Evolutionary conservation across 129 eudicot species (phyloP).

Genomic region (Chrysanthemum makinoi): DNA sequence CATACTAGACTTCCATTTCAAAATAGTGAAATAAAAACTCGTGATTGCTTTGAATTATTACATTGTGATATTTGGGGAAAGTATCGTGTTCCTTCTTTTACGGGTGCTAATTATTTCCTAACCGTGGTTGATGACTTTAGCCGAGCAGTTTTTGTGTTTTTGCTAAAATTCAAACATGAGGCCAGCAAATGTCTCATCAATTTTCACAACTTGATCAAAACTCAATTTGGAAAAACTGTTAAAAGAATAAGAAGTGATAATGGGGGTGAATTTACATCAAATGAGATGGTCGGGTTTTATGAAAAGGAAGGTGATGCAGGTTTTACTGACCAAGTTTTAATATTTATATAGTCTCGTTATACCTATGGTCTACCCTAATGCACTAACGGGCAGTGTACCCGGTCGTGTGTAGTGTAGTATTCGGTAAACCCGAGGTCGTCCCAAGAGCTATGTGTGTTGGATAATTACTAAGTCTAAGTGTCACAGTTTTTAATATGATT

Average conservation of each 20-base stretch:
- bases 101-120: not conserved
- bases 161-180: constrained; percentile 9
- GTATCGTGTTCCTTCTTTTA: not conserved
- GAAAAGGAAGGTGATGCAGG: not conserved
- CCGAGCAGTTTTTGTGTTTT: not conserved
- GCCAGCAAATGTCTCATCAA: not conserved
- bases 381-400: too few relatives aligned
- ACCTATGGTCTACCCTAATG: too few relatives aligned
- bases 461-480: too few relatives aligned
- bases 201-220: not conserved
- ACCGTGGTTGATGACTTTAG: constrained; percentile 25
- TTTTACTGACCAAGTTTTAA: too few relatives aligned
- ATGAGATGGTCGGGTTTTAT: not conserved
- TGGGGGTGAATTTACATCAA: constrained; percentile 1
- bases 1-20: constrained; percentile 7
- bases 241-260: constrained; percentile 15
- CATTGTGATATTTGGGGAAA: too few relatives aligned
- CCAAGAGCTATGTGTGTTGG: too few relatives aligned
- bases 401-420: too few relatives aligned
- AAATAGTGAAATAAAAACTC: not conserved
- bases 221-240: not conserved
- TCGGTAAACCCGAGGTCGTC: too few relatives aligned
- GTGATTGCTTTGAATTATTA: not conserved
- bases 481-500: too few relatives aligned
- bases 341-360: too few relatives aligned